phyloP scores from a whole-genome alignment of 2,329 filamentous ascomycete species.

The Ceratocystis eucalypticola region DNA sequence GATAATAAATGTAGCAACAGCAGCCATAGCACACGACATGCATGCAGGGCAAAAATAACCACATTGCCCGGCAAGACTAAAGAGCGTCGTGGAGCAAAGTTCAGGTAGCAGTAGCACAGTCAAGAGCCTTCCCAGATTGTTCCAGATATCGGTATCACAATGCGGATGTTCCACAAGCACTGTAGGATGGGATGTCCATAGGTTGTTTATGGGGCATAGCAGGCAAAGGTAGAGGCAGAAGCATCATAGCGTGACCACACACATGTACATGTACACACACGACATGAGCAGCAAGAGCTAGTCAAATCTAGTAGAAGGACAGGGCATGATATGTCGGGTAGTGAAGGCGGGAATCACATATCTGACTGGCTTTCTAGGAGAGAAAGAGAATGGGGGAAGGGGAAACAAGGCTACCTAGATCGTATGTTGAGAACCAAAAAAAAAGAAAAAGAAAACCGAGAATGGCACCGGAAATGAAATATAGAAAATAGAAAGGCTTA shows the following conservation, averaged over 20 bases:
- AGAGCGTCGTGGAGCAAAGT: not conserved
- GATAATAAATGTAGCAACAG: constrained; percentile 5
- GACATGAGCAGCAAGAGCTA: not conserved
- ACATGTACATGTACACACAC: not conserved
- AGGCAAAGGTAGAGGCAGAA: not conserved
- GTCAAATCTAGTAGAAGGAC: constrained; percentile 4
- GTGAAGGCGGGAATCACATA: not conserved
- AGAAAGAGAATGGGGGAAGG: not conserved
- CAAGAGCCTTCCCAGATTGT: not conserved
- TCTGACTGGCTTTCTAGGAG: not conserved
- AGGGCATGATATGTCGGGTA: not conserved
- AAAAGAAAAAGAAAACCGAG: not conserved
- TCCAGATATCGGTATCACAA: not conserved
- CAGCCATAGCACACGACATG: constrained; percentile 5
- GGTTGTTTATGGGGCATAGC: not conserved
- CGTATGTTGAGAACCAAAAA: not conserved
- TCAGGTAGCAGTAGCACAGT: not conserved
- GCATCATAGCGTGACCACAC: not conserved
- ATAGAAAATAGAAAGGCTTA: not conserved
- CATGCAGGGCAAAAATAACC: not conserved
- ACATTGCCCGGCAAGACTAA: not conserved
- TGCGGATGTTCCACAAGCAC: constrained; percentile 1
- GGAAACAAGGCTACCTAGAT: constrained; percentile 16
- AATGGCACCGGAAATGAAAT: not conserved
- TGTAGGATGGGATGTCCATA: not conserved